phyloP scores from a whole-genome alignment of 169 alveolate species.

The Cryptosporidium felis region DNA sequence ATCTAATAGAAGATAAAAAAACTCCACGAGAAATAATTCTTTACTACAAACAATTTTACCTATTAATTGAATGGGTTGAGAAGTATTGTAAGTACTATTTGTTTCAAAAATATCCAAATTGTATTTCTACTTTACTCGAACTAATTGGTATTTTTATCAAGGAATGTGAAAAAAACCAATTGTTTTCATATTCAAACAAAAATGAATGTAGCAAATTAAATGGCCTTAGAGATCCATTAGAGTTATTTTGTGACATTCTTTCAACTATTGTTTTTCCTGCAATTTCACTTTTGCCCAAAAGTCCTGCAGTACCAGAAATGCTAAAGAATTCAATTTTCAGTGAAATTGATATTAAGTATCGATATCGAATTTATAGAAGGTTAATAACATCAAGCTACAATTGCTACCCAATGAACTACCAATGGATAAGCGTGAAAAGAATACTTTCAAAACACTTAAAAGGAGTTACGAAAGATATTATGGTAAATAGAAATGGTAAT shows the following conservation, averaged over 20 bases:
- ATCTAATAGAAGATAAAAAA: background rate
- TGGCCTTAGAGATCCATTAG: background rate
- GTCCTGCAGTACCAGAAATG: conserved; percentile 39
- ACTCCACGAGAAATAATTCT: background rate
- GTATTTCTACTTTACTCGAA: conserved; percentile 30
- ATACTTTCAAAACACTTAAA: conserved; percentile 44
- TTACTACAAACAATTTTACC: background rate
- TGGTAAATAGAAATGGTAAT: background rate
- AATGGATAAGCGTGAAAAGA: conserved; percentile 22
- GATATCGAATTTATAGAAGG: conserved; percentile 51
- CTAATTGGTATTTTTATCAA: background rate
- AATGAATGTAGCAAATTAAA: background rate
- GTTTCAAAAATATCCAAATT: conserved; percentile 10
- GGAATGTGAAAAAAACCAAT: background rate
- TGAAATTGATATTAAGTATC: background rate
- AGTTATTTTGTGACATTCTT: conserved; percentile 23
- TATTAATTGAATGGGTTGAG: conserved; percentile 24
- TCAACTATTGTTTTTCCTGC: conserved; percentile 35
- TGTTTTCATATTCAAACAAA: background rate
- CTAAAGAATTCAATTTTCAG: conserved; percentile 4
- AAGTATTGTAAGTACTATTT: conserved; percentile 49
- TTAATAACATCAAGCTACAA: conserved; percentile 25
- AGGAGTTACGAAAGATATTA: conserved; percentile 51
- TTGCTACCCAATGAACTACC: conserved; percentile 48
- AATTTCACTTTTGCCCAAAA: conserved; percentile 45